These are phyloP conservation scores for Lactarius psammicola DNA, from an alignment of 768 basidiomycete species.

Conservation along the genomic window DNA sequence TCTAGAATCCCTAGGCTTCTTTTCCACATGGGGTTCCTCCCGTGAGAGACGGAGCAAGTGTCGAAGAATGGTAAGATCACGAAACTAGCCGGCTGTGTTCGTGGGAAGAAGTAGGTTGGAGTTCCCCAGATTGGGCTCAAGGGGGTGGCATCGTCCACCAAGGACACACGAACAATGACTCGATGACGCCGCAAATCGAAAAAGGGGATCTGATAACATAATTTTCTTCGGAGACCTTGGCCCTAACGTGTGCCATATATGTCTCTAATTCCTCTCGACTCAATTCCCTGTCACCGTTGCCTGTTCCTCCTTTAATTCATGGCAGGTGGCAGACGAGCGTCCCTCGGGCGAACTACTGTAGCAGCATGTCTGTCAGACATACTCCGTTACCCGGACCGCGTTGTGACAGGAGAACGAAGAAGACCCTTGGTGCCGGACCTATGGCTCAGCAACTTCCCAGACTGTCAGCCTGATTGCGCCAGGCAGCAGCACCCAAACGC, in stretches of 20 bases:
- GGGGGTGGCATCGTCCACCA: slow-evolving; percentile 1
- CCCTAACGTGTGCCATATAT: background rate
- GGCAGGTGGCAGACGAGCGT: slow-evolving; percentile 2
- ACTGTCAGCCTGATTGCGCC: slow-evolving; percentile 26
- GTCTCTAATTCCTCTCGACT: background rate
- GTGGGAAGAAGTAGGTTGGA: background rate
- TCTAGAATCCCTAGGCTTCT: slow-evolving; percentile 21
- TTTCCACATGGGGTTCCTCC: slow-evolving; percentile 24
- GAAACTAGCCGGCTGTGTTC: slow-evolving; percentile 7
- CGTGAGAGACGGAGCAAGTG: slow-evolving; percentile 22
- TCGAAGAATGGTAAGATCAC: slow-evolving; percentile 15
- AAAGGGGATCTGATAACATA: slow-evolving; percentile 20
- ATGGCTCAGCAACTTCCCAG: slow-evolving; percentile 19
- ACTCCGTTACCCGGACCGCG: slow-evolving; percentile 3
- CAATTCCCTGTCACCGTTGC: background rate
- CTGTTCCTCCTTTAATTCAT: too few species aligned
- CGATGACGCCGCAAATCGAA: slow-evolving; percentile 6
- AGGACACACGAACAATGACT: background rate
- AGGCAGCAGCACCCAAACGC: background rate
- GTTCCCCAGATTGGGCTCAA: background rate
- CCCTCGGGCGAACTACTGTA: slow-evolving; percentile 7
- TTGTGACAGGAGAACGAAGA: slow-evolving; percentile 1
- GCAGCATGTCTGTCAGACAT: background rate
- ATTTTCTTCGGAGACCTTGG: slow-evolving; percentile 16
- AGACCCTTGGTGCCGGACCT: background rate